Conservation (phyloP, 192 early-diverging fungal species). For the Mycoemilia scoparia region DNA sequence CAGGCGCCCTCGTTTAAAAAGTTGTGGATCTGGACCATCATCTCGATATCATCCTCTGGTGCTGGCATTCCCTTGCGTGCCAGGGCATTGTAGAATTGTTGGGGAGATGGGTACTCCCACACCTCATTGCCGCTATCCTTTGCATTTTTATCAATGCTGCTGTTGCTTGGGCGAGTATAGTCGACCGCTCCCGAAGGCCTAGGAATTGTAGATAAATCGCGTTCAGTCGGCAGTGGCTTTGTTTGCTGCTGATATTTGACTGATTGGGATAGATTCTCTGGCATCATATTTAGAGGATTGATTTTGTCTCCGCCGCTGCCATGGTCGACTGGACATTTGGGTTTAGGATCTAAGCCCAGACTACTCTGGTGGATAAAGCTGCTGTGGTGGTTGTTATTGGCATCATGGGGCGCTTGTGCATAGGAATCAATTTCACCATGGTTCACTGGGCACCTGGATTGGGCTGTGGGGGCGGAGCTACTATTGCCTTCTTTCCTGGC, state of each 20-base stretch:
- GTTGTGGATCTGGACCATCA: slow-evolving; percentile 97
- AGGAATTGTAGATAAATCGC: slow-evolving; percentile 64
- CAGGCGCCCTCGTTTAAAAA: slow-evolving; percentile 92
- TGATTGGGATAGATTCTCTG: slow-evolving; percentile 48
- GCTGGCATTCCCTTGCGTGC: slow-evolving; percentile 73
- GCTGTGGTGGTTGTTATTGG: background rate
- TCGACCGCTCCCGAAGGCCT: background rate
- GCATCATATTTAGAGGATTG: slow-evolving; percentile 90
- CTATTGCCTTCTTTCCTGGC: background rate
- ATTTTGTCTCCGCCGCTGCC: slow-evolving; percentile 11
- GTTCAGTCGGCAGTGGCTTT: slow-evolving; percentile 55
- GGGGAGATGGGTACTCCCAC: slow-evolving; percentile 84
- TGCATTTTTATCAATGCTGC: background rate
- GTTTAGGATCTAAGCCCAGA: too few species aligned
- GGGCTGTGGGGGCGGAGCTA: too few species aligned
- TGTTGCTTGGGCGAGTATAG: slow-evolving; percentile 3
- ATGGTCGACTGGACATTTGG: slow-evolving; percentile 14
- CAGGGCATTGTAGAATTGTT: slow-evolving; percentile 78
- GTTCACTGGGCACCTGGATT: slow-evolving; percentile 34
- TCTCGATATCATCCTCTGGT: slow-evolving; percentile 62
- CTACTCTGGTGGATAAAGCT: too few species aligned
- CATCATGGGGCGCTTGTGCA: slow-evolving; percentile 2
- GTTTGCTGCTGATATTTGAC: slow-evolving; percentile 41
- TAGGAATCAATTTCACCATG: slow-evolving; percentile 5
- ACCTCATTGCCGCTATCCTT: slow-evolving; percentile 9